Evolutionary conservation across 139 green algal species (phyloP).

Genomic region (Chlamydomonas sp.): DNA sequence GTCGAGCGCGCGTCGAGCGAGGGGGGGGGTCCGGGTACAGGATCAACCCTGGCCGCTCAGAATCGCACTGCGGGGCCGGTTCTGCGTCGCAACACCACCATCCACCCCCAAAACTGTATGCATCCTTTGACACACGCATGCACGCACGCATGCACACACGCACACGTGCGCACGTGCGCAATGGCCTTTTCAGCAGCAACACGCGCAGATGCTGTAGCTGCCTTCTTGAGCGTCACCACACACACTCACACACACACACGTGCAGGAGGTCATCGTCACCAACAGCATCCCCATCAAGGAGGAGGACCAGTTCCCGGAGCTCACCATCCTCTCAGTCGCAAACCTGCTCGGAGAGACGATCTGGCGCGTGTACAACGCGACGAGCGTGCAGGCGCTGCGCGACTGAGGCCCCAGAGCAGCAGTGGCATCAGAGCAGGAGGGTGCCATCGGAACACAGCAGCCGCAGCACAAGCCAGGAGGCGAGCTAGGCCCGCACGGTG

Average conservation of each 20-base stretch:
- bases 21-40: no score
- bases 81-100: no score
- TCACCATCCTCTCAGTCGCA: constrained; percentile 94
- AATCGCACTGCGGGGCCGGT: no score
- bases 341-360: constrained; percentile 98
- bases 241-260: constrained; percentile 78
- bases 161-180: no score
- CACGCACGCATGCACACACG: no score
- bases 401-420: constrained; percentile 51
- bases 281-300: constrained; percentile 88
- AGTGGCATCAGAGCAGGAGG: no score
- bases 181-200: no score
- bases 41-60: no score
- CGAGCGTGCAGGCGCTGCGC: constrained; percentile 63
- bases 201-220: no score
- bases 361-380: constrained; percentile 94
- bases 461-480: neutral
- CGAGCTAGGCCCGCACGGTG: neutral
- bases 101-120: no score
- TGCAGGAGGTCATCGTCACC: constrained; percentile 96
- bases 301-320: constrained; percentile 82
- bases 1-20: no score
- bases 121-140: no score
- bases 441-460: neutral
- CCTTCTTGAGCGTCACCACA: constrained; percentile 30